Evolutionary conservation across 345 rosid genomes (phyloP), one percentile per base, ranked within the genome.

Genomic region (Heritiera littoralis): DNA sequence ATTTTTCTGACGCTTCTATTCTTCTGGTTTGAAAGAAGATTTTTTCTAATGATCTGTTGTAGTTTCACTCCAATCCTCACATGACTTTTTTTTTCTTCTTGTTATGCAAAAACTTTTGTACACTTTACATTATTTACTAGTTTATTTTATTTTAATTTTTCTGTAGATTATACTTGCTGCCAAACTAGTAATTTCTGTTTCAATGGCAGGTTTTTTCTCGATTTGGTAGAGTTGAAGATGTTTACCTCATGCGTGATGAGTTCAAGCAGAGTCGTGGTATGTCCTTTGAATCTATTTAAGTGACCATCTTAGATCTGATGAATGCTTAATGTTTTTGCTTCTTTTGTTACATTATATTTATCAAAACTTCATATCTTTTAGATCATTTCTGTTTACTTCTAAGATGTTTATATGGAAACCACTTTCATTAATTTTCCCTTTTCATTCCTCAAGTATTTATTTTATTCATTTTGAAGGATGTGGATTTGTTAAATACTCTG

Each of bases 231-330:
- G 93, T 96, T 80, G 99, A 96, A 87, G 99, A 96, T 88, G 99
- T 96, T 66, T 96, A 96, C 85, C 95, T 96, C 81, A 96, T 96
- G 99, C 99, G 98, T 61, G 98, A 96, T 86, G 98, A 92, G 67
- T 82, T 82, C 85, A 96, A 90, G 90, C 99, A 94, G 85, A 94
- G 98, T 72, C 98, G 98, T 68, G 99, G 99, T 96, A 80, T 74
- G 91, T 79, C 85, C 78, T 78, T 79, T 59, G 49, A 56, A 45
- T 45, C 72, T 56, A 61, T 48, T 18, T 20, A 17, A 10, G 2
- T 72, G 23, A 49, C 69, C 59, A 45, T 72, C 32, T 80, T 32
- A 20, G 45, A 10, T 77, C 66, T 60, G 55, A 74, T 80, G 61
- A 74, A 49, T 49, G 41, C 17, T 23, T 67, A 41, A 48, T 23